Percentiles rank a stretch among this genome's conserved stretches.
phyloP scores from a whole-genome alignment of 495 filamentous ascomycete species.

The Neurospora sp. region DNA sequence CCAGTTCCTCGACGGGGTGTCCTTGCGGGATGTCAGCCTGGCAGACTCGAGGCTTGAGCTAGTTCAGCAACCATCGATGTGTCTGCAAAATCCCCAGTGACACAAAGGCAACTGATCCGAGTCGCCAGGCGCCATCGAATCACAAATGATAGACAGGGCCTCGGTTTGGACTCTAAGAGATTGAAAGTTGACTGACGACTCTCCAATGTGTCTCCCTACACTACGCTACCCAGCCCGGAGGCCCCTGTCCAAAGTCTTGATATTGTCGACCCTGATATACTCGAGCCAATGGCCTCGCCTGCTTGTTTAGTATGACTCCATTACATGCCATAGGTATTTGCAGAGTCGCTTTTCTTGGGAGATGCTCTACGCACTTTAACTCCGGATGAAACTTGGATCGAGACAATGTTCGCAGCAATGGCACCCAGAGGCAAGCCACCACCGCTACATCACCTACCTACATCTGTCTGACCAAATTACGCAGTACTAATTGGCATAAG shows the following conservation, averaged over 20 bases:
- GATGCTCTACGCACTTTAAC: neutral
- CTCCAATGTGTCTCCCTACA: neutral
- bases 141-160: neutral
- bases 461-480: neutral
- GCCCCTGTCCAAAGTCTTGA: neutral
- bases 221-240: neutral
- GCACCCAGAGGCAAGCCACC: neutral
- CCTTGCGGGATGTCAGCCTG: conserved; percentile 2
- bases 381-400: neutral
- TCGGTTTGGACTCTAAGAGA: neutral
- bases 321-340: neutral
- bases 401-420: neutral
- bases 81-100: neutral
- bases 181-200: neutral
- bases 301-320: neutral
- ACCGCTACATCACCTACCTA: neutral
- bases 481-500: neutral
- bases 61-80: neutral
- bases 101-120: conserved; percentile 8
- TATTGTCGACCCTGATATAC: neutral
- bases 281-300: neutral
- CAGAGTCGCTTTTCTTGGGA: neutral
- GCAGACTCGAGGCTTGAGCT: conserved; percentile 11
- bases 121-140: conserved; percentile 4
- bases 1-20: neutral